These are phyloP conservation scores for Adansonia digitata DNA, from an alignment of 345 rosid species.

Conservation along the genomic window DNA sequence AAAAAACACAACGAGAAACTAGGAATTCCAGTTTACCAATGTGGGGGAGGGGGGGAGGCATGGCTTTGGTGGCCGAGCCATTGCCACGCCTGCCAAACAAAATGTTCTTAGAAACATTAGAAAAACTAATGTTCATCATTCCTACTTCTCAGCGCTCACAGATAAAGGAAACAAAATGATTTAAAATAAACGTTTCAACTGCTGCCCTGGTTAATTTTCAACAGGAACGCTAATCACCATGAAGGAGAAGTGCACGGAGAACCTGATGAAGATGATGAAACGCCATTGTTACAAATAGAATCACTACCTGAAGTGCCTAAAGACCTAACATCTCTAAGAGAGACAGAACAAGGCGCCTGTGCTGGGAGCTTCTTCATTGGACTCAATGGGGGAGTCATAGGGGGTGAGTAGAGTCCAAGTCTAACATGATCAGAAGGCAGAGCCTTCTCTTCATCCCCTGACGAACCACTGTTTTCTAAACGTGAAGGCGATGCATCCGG, in stretches of 20 bases:
- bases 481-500: constrained; percentile 80
- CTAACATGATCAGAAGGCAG: not conserved
- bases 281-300: constrained; percentile 45
- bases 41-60: too few species aligned
- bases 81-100: constrained; percentile 21
- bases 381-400: constrained; percentile 59
- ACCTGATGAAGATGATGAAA: constrained; percentile 57
- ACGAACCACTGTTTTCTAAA: constrained; percentile 38
- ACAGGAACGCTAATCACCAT: constrained; percentile 39
- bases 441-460: constrained; percentile 24
- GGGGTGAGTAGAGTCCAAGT: constrained; percentile 5
- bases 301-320: constrained; percentile 53
- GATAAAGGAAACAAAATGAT: not conserved
- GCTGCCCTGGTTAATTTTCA: not conserved
- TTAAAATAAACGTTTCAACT: not conserved
- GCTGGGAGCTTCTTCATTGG: constrained; percentile 86
- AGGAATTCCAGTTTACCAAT: constrained; percentile 14
- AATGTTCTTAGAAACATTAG: not conserved
- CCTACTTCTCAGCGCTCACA: too few species aligned
- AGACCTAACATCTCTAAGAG: constrained; percentile 49
- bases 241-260: constrained; percentile 84
- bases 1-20: not conserved
- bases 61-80: constrained; percentile 14
- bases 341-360: constrained; percentile 66
- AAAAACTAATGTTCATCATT: not conserved